Conservation (phyloP, 208 protist genomes). For the Eutreptiella sp. region DNA sequence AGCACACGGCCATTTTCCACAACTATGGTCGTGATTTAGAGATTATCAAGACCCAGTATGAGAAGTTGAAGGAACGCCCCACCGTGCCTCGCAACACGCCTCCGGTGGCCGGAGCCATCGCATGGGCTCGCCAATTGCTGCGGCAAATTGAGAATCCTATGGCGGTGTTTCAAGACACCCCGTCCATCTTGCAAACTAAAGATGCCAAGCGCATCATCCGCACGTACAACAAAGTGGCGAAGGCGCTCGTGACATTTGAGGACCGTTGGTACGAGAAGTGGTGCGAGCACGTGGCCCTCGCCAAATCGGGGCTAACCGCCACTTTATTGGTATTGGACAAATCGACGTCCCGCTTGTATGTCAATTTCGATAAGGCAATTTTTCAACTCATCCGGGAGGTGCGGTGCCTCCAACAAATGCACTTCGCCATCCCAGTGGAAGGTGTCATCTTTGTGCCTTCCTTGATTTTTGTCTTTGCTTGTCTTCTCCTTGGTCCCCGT, state of each 20-base stretch:
- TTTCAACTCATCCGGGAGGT: slow-evolving; percentile 55
- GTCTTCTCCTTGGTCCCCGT: no score
- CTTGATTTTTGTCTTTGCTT: no score
- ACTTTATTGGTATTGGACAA: slow-evolving; percentile 50
- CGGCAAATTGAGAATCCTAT: slow-evolving; percentile 47
- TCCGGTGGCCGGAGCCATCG: slow-evolving; percentile 46
- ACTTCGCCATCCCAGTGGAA: slow-evolving; percentile 47
- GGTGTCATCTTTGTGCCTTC: no score
- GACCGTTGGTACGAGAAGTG: slow-evolving; percentile 39
- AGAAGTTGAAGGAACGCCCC: slow-evolving; percentile 38
- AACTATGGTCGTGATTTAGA: slow-evolving; percentile 55
- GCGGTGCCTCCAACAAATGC: slow-evolving; percentile 40
- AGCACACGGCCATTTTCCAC: slow-evolving; percentile 54
- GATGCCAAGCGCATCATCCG: slow-evolving; percentile 46
- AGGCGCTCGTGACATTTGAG: slow-evolving; percentile 47
- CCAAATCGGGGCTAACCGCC: slow-evolving; percentile 40
- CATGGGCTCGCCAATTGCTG: slow-evolving; percentile 50
- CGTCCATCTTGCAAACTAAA: slow-evolving; percentile 35
- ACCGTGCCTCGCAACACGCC: slow-evolving; percentile 44
- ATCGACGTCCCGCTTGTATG: slow-evolving; percentile 40
- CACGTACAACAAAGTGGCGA: slow-evolving; percentile 55
- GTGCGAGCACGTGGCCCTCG: slow-evolving; percentile 36
- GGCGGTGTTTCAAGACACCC: slow-evolving; percentile 35
- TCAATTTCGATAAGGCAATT: slow-evolving; percentile 60
- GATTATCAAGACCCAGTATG: slow-evolving; percentile 40